These are phyloP conservation scores for Agaricus subrufescens DNA, from an alignment of 768 basidiomycete genomes.

Conservation along the genomic window DNA sequence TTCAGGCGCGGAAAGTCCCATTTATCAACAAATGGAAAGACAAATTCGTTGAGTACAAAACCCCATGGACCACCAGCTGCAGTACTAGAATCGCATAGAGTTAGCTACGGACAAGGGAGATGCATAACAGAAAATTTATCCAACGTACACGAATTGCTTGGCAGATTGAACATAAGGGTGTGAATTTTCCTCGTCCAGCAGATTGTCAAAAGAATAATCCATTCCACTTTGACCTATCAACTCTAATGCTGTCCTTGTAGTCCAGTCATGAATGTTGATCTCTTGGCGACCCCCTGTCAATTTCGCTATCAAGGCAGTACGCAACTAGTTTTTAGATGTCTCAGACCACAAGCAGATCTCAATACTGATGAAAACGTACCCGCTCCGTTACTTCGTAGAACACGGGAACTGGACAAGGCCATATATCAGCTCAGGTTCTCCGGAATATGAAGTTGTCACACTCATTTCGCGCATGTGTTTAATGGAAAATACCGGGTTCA, in stretches of 20 bases:
- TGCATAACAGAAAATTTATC: not conserved
- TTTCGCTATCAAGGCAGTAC: constrained; percentile 19
- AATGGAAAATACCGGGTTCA: constrained; percentile 40
- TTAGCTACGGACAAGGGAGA: not conserved
- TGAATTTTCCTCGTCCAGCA: constrained; percentile 23
- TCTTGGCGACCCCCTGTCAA: constrained; percentile 26
- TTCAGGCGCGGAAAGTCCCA: constrained; percentile 25
- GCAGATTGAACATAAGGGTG: constrained; percentile 12
- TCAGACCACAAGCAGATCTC: not conserved
- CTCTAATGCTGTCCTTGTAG: constrained; percentile 42
- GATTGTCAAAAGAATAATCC: constrained; percentile 37
- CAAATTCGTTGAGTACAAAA: constrained; percentile 1
- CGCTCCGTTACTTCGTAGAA: constrained; percentile 28
- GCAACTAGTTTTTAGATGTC: constrained; percentile 21
- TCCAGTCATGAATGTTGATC: constrained; percentile 33
- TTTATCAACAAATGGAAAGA: constrained; percentile 1
- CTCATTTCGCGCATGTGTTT: constrained; percentile 34
- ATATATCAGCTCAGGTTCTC: not conserved
- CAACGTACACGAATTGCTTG: constrained; percentile 26
- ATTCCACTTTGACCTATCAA: constrained; percentile 47
- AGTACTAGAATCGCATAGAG: not conserved
- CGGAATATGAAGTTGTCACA: not conserved
- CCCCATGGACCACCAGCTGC: constrained; percentile 1
- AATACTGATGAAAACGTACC: constrained; percentile 11
- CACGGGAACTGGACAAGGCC: constrained; percentile 23